Evolutionary conservation across 257 asterid species (phyloP).

Genomic region (Pogostemon cablin): DNA sequence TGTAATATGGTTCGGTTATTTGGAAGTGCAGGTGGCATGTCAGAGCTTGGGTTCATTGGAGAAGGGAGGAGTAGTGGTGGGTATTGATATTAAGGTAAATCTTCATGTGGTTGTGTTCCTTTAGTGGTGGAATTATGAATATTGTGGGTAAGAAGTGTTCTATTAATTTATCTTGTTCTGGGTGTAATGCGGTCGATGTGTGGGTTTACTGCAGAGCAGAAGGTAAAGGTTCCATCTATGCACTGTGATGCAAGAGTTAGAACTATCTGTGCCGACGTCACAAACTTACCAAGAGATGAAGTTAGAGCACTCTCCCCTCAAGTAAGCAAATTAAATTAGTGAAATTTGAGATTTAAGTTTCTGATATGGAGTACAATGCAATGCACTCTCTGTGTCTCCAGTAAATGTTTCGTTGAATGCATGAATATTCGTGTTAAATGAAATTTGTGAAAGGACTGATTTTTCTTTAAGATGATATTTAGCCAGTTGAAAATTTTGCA

Average conservation of each 20-base stretch:
- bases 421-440: background rate
- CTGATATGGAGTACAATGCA: background rate
- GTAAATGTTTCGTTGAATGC: background rate
- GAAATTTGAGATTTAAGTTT: background rate
- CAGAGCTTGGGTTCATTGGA: slow-evolving; percentile 46
- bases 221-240: slow-evolving; percentile 82
- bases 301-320: slow-evolving; percentile 69
- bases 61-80: slow-evolving; percentile 31
- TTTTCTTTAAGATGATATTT: slow-evolving; percentile 8
- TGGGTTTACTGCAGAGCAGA: slow-evolving; percentile 60
- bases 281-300: slow-evolving; percentile 58
- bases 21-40: slow-evolving; percentile 40
- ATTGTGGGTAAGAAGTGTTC: background rate
- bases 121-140: background rate
- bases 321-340: slow-evolving; percentile 39
- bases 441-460: slow-evolving; percentile 11
- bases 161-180: no score
- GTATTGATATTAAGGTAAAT: no score
- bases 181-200: no score
- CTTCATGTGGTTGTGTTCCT: background rate
- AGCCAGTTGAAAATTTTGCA: background rate
- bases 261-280: slow-evolving; percentile 78
- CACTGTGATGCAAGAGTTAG: slow-evolving; percentile 83
- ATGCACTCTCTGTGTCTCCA: background rate
- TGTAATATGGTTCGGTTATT: slow-evolving; percentile 8